Evolutionary conservation across 164 flowering plant genomes (phyloP).

Genomic region (Kalanchoe fedtschenkoi): DNA sequence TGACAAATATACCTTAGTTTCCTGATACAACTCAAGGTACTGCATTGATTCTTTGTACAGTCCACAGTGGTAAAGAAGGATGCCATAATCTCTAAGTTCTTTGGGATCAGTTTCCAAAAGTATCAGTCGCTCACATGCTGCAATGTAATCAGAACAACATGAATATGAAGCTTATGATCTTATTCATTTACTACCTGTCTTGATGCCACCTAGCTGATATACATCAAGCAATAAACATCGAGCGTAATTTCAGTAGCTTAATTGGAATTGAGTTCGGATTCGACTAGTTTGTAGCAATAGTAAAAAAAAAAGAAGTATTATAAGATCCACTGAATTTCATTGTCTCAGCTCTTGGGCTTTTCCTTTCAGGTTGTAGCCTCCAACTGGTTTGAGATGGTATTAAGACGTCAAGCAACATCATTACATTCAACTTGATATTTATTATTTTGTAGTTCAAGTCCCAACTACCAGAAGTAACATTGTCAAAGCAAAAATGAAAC

Average conservation of each 20-base stretch:
- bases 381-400: neutral
- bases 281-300: neutral
- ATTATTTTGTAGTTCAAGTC: neutral
- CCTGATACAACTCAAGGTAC: slow-evolving; percentile 45
- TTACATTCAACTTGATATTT: neutral
- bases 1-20: slow-evolving; percentile 27
- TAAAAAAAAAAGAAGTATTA: neutral
- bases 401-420: neutral
- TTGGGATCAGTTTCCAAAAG: slow-evolving; percentile 34
- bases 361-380: neutral
- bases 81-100: slow-evolving; percentile 71
- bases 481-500: neutral
- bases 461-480: neutral
- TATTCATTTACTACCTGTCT: too few relatives aligned
- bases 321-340: neutral
- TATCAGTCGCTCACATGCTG: slow-evolving; percentile 82
- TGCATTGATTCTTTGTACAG: slow-evolving; percentile 48
- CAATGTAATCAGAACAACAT: neutral
- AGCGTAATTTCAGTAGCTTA: too few relatives aligned
- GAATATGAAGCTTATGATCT: neutral
- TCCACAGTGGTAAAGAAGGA: slow-evolving; percentile 79
- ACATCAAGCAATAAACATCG: too few relatives aligned
- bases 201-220: too few relatives aligned
- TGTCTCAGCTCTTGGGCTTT: neutral
- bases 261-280: too few relatives aligned